Conservation (phyloP, 2,329 filamentous ascomycete species). For the Aspergillus transmontanensis region DNA sequence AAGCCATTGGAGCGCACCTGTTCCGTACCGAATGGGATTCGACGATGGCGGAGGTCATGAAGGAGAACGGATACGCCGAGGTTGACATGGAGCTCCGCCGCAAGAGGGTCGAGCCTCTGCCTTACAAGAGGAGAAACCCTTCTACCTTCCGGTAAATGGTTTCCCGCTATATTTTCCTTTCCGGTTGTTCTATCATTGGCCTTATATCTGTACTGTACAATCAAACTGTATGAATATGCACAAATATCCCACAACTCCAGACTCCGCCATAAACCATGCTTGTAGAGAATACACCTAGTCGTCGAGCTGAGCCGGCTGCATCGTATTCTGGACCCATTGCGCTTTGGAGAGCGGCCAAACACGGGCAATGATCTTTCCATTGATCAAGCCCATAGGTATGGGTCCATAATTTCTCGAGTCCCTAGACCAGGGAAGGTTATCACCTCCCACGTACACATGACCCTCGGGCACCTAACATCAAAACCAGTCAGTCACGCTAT, state of each 20-base stretch:
- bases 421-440: constrained; percentile 80
- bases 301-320: constrained; percentile 34
- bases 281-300: constrained; percentile 2
- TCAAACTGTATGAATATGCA: constrained; percentile 47
- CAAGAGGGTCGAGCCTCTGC: constrained; percentile 70
- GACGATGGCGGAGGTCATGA: constrained; percentile 83
- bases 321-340: constrained; percentile 40
- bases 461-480: constrained; percentile 74
- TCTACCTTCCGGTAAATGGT: constrained; percentile 44
- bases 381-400: constrained; percentile 79
- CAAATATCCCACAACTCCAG: constrained; percentile 31
- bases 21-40: constrained; percentile 93
- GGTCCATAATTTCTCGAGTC: constrained; percentile 89
- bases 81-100: constrained; percentile 83
- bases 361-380: constrained; percentile 73
- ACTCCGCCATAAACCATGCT: constrained; percentile 25
- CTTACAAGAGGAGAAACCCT: constrained; percentile 63
- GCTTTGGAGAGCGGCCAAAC: constrained; percentile 40
- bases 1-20: constrained; percentile 78
- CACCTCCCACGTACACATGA: constrained; percentile 88
- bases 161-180: constrained; percentile 15
- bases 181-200: constrained; percentile 25
- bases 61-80: constrained; percentile 71
- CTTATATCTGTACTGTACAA: constrained; percentile 46
- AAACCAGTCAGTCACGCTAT: not conserved